A percentile compares a stretch with the other conserved stretches of the same genome.
Conservation (phyloP, 2,329 filamentous ascomycete species). For the Aspergillus calidoustus region DNA sequence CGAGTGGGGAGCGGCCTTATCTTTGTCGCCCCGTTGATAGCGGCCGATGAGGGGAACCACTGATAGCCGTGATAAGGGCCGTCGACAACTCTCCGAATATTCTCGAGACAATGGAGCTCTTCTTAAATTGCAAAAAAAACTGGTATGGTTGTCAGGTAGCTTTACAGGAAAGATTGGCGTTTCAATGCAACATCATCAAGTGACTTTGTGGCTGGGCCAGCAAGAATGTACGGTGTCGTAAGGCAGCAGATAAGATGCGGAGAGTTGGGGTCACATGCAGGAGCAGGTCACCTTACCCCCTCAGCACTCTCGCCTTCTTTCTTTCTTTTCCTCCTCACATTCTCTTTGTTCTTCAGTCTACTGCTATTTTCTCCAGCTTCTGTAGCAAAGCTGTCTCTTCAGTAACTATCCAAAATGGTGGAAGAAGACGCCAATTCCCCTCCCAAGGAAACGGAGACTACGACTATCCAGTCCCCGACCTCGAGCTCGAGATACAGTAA, state of each 20-base stretch:
- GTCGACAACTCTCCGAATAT: not conserved
- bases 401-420: conserved; percentile 23
- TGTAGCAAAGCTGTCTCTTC: not conserved
- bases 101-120: not conserved
- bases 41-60: conserved; percentile 14
- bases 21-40: conserved; percentile 7
- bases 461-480: conserved; percentile 27
- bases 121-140: not conserved
- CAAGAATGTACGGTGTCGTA: conserved; percentile 9
- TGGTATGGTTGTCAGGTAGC: not conserved
- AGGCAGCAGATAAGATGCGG: conserved; percentile 35
- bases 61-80: conserved; percentile 9
- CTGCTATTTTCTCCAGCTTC: not conserved
- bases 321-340: conserved; percentile 7
- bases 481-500: conserved; percentile 36
- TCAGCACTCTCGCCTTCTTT: conserved; percentile 16
- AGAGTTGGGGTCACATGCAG: conserved; percentile 25
- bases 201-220: not conserved
- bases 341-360: not conserved
- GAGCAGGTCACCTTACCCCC: not conserved
- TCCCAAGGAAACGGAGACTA: conserved; percentile 22
- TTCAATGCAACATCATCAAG: not conserved
- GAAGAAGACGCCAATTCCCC: conserved; percentile 26
- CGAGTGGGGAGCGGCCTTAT: not conserved
- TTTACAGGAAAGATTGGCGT: not conserved